Evolutionary conservation across 2,329 filamentous ascomycete species (phyloP), one percentile per base, ranked within the genome.

Genomic region (Phaeoacremonium minimum): DNA sequence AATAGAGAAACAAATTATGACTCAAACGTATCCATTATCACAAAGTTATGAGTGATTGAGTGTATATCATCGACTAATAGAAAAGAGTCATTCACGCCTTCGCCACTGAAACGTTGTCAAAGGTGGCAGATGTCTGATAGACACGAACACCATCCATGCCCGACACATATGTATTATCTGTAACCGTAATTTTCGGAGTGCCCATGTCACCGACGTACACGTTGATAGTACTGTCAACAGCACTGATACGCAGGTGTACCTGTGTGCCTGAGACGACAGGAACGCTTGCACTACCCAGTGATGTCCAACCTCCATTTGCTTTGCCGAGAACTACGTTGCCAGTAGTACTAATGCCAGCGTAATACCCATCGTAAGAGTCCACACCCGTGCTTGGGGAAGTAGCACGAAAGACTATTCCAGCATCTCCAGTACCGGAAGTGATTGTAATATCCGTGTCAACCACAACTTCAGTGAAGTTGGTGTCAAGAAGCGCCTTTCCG

Each of bases 401-500:
- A 5, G 53, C 56, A n/a, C 61, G 55, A 44, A 66, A 65, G 16
- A 64, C 32, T 5, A 66, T 42, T 2, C 59, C 58, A 2, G 58
- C 60, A 18, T 58, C 45, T 4, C 50, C 49, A 15, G 26, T 30
- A 12, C 42, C 41, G 2, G 15, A 26, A 2, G 34, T 36, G 15
- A 55, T 19, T 0, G 46, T 42, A 14, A 63, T 36, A 9, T 55
- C 53, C 3, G 49, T 58, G 6, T 58, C 49, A 30, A 55, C 57
- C 9, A 54, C 39, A 1, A 60, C 38, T 30, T 62, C 51, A 1
- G 49, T 47, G 29, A 64, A 66, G 41, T 61, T 58, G 7, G 60
- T 63, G 33, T 63, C 57, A 13, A 63, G 49, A 28, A 57, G 38
- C 1, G 59, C 57, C 17, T 47, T 50, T 8, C 46, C 52, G 15